These are phyloP conservation scores for Microbotryum intermedium DNA, from an alignment of 1,284 basidiomycete genomes.

Conservation along the genomic window DNA sequence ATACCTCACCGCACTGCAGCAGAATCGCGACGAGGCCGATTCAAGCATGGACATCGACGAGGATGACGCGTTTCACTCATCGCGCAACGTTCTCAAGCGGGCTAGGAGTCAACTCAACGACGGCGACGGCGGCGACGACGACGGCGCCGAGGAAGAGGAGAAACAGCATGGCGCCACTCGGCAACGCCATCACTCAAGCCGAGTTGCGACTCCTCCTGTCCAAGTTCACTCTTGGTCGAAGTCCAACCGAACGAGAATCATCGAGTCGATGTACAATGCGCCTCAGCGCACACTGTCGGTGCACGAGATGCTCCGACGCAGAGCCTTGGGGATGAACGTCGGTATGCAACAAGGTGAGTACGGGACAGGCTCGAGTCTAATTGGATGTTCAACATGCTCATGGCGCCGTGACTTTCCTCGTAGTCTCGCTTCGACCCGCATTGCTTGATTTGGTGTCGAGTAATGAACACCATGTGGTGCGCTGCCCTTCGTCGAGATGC, in stretches of 20 bases:
- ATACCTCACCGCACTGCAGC: no score
- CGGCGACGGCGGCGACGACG: not conserved
- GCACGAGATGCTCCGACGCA: constrained; percentile 4
- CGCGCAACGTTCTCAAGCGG: no score
- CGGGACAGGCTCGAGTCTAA: not conserved
- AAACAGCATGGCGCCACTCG: not conserved
- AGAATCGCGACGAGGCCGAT: not conserved
- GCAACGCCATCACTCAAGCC: not conserved
- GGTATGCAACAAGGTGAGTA: constrained; percentile 7
- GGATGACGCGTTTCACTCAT: not conserved
- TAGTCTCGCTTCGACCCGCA: constrained; percentile 15
- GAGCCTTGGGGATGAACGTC: constrained; percentile 12
- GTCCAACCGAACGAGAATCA: not conserved
- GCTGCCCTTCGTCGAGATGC: constrained; percentile 17
- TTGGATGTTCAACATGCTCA: not conserved
- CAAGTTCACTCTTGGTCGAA: not conserved
- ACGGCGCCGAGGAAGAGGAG: not conserved
- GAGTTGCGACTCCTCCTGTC: not conserved
- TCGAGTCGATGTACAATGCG: not conserved
- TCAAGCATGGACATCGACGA: not conserved
- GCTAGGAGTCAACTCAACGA: no score
- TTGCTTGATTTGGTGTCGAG: constrained; percentile 26
- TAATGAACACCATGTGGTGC: constrained; percentile 28
- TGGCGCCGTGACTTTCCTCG: not conserved
- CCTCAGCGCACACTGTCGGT: constrained; percentile 13